These are phyloP conservation scores for Cruciata laevipes DNA, from an alignment of 257 asterid genomes.

Conservation along the genomic window DNA sequence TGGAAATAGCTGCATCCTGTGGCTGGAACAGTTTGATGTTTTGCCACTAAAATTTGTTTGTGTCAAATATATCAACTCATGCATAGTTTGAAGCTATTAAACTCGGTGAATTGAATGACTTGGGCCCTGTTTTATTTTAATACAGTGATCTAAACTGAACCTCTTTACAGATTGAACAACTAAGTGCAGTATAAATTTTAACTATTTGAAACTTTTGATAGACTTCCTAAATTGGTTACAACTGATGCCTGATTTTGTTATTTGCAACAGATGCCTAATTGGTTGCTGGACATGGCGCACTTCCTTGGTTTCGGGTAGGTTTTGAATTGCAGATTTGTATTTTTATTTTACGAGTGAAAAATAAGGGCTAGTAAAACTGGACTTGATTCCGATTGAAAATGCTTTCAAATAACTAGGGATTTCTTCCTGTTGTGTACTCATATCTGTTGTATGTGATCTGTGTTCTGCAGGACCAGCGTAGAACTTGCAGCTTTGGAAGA, in stretches of 20 bases:
- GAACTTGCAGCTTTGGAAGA: slow-evolving; percentile 10
- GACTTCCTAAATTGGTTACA: background rate
- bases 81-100: background rate
- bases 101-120: background rate
- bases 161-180: background rate
- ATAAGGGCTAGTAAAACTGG: background rate
- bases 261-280: slow-evolving; percentile 14
- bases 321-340: background rate
- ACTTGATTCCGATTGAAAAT: background rate
- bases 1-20: background rate
- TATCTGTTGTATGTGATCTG: background rate
- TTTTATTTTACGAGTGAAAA: background rate
- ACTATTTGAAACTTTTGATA: background rate
- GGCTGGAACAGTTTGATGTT: background rate
- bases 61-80: background rate
- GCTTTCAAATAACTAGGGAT: background rate
- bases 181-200: background rate
- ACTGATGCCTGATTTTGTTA: slow-evolving; percentile 9
- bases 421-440: background rate
- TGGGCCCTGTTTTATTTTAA: background rate
- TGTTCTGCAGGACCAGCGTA: slow-evolving; percentile 19
- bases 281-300: background rate
- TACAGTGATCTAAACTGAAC: background rate
- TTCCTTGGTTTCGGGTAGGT: slow-evolving; percentile 6
- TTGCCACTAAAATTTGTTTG: background rate